Evolutionary conservation across 805 yeast species (phyloP), one percentile per base, ranked within the genome.

Genomic region (Zygoascus bituminiphila): DNA sequence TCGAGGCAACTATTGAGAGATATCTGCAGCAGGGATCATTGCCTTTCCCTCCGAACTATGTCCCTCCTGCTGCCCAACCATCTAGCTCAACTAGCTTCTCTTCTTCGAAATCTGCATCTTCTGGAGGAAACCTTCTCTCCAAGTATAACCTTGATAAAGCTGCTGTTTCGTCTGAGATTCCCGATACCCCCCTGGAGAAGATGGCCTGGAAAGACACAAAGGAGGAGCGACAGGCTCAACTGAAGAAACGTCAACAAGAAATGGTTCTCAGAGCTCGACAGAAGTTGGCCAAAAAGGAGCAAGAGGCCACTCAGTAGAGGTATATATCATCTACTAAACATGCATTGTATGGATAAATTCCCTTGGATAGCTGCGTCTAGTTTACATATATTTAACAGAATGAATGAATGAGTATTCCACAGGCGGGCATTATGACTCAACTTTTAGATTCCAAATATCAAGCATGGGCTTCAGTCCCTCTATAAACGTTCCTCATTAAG

Each of bases 1-100:
- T 89, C 1, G 89, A 87, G 62, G 75, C 66, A 7, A 89, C 98
- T 0, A 81, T 88, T 8, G 85, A 88, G 45, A 74, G 80, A 40
- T 81, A 76, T 54, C 71, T 91, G 61, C 74, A 75, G 46, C 77
- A 74, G 35, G 82, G 84, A 10, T 66, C 68, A 14, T 72, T 83
- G 45, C 86, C 88, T 12, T 49, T 53, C 20, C 58, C 55, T 8
- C 62, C 62, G 9, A 53, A 50, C 5, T 36, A 22, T 20, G 41
- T 17, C 7, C 46, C 31, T 35, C 48, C 42, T 40, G 42, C 43
- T 20, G 19, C 47, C 29, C 33, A 29, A 36, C 20, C 40, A 19
- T 44, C 50, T 19, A 51, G 51, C 9, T 38, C 52, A 12, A 29
- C 51, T 12, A 44, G 51, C 5, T 44, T 49, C 12, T 42, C 53